A percentile compares a stretch with the other conserved stretches of the same genome.
Evolutionary conservation across 192 early-diverging fungal genomes (phyloP).

Genomic region (Coemansia sp.): DNA sequence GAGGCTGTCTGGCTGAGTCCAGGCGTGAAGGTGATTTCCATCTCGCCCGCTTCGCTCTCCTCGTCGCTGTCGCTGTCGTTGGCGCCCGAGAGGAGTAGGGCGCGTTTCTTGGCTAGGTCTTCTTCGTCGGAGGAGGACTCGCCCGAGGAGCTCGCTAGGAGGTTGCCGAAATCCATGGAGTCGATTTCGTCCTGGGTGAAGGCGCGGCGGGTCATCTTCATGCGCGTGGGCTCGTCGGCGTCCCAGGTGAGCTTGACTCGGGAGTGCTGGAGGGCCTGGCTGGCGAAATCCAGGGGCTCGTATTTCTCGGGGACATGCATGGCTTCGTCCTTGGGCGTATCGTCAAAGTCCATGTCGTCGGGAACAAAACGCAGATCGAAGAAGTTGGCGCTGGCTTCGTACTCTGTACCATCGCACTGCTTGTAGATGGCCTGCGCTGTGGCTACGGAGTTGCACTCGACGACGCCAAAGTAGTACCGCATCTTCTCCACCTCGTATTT

Average conservation of each 20-base stretch:
- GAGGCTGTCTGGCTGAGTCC: constrained; percentile 74
- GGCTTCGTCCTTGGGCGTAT: constrained; percentile 64
- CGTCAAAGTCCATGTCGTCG: constrained; percentile 85
- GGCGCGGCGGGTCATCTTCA: constrained; percentile 72
- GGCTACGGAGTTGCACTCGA: constrained; percentile 83
- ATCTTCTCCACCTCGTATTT: constrained; percentile 91
- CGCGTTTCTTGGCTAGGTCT: constrained; percentile 44
- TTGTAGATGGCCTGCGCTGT: constrained; percentile 81
- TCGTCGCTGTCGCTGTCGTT: constrained; percentile 30
- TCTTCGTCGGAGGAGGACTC: constrained; percentile 57
- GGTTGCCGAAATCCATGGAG: constrained; percentile 88
- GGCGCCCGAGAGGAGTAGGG: constrained; percentile 25
- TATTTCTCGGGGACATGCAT: constrained; percentile 65
- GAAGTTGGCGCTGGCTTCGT: constrained; percentile 86
- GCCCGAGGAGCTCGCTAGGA: constrained; percentile 75
- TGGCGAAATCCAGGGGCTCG: constrained; percentile 69
- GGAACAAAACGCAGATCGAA: constrained; percentile 95
- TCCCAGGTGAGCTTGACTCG: constrained; percentile 97
- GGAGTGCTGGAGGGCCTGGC: constrained; percentile 85
- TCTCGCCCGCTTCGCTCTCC: constrained; percentile 57
- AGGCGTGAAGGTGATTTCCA: constrained; percentile 97
- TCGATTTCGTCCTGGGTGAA: constrained; percentile 89
- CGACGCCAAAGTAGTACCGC: constrained; percentile 92
- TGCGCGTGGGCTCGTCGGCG: constrained; percentile 84
- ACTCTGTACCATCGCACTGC: constrained; percentile 90